Percentiles rank a stretch among this genome's conserved stretches.
phyloP scores from a whole-genome alignment of 305 asterid genomes.

The Fraxinus angustifolia region DNA sequence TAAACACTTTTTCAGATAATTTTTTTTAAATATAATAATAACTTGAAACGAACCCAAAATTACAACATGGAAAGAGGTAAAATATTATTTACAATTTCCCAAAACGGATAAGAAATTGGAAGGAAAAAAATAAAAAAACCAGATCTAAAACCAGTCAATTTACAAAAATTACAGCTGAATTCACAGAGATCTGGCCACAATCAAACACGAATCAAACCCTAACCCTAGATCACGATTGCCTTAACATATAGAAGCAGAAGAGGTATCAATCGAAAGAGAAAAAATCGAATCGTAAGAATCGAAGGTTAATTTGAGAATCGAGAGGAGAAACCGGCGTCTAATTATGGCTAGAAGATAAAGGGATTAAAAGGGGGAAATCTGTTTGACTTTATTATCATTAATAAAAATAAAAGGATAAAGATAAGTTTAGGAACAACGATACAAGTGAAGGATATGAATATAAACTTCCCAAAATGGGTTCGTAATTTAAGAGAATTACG shows the following conservation, averaged over 20 bases:
- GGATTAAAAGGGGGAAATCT: slow-evolving; percentile 10
- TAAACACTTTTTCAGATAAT: not conserved
- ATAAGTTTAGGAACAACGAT: slow-evolving; percentile 1
- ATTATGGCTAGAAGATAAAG: slow-evolving; percentile 12
- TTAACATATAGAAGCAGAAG: slow-evolving; percentile 7
- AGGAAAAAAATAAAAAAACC: not conserved
- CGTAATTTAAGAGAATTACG: not conserved
- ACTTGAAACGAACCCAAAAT: not conserved
- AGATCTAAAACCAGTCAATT: not conserved
- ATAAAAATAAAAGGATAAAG: slow-evolving; percentile 25
- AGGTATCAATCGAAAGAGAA: slow-evolving; percentile 28
- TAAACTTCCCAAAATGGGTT: slow-evolving; percentile 6
- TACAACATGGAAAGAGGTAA: not conserved
- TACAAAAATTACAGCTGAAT: slow-evolving; percentile 9
- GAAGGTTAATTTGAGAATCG: slow-evolving; percentile 14
- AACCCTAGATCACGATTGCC: slow-evolving; percentile 33
- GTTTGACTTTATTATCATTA: slow-evolving; percentile 1
- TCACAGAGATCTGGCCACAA: slow-evolving; percentile 15
- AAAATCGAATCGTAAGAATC: slow-evolving; percentile 23
- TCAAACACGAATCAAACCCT: slow-evolving; percentile 31
- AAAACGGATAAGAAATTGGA: not conserved
- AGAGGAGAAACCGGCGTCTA: slow-evolving; percentile 13
- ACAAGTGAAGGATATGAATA: slow-evolving; percentile 15
- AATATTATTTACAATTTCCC: not conserved
- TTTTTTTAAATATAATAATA: not conserved